Percentiles rank a stretch among this genome's conserved stretches.
These are phyloP conservation scores for Melampsora larici-populina DNA, from an alignment of 1,284 basidiomycete genomes.

Conservation along the genomic window DNA sequence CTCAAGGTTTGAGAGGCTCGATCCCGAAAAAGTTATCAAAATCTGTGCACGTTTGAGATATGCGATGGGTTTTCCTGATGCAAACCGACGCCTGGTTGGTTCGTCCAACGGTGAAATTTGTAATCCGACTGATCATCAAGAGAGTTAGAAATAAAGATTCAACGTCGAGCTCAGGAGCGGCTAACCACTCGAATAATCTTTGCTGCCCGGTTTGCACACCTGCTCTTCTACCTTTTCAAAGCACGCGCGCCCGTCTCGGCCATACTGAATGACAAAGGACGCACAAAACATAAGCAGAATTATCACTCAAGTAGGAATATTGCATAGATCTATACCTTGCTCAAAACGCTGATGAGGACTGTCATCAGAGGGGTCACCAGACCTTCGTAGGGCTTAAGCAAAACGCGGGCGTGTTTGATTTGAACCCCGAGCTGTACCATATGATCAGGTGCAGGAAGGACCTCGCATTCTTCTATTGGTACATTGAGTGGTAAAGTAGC, in stretches of 20 bases:
- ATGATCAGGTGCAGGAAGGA: neutral
- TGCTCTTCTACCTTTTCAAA: neutral
- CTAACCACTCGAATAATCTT: constrained; percentile 8
- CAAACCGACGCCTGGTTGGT: neutral
- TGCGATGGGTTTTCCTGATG: neutral
- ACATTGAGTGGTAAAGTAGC: neutral
- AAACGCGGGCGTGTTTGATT: neutral
- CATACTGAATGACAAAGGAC: neutral
- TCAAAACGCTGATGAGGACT: neutral
- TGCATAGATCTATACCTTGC: neutral
- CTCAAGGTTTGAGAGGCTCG: constrained; percentile 2
- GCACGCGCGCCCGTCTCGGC: neutral
- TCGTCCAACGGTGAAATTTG: neutral
- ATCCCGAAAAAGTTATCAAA: neutral
- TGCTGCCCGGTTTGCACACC: neutral
- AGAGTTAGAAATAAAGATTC: neutral
- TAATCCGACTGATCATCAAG: neutral
- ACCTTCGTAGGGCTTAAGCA: neutral
- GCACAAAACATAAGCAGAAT: neutral
- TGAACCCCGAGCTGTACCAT: neutral
- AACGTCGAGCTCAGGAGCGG: neutral
- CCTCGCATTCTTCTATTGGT: neutral
- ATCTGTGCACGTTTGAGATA: neutral
- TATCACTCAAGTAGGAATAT: neutral
- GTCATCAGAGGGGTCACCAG: neutral